Evolutionary conservation across 257 asterid species (phyloP).

Genomic region (Solanum sitiens): DNA sequence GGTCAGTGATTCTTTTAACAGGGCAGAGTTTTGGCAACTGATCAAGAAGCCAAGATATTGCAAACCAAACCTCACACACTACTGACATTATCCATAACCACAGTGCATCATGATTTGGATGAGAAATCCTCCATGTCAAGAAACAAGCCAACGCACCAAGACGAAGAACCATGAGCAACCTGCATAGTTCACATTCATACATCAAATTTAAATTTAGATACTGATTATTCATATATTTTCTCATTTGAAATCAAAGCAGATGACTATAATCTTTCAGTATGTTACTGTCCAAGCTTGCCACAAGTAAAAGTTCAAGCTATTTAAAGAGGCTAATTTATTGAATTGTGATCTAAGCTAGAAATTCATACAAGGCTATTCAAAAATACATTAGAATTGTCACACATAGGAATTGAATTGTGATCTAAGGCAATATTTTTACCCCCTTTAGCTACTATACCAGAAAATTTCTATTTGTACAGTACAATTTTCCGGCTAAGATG

Average conservation of each 20-base stretch:
- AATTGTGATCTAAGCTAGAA: background rate
- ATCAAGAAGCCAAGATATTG: conserved; percentile 85
- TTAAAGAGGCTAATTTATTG: background rate
- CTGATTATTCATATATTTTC: background rate
- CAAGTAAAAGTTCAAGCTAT: background rate
- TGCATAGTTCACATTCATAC: conserved; percentile 7
- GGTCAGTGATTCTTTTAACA: conserved; percentile 67
- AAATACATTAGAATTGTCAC: background rate
- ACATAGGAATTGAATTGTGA: background rate
- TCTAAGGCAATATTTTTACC: background rate
- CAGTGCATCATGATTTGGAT: conserved; percentile 80
- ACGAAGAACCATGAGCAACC: conserved; percentile 70
- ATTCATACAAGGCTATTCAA: background rate
- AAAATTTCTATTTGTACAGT: background rate
- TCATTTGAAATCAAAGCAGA: background rate
- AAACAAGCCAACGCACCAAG: conserved; percentile 67
- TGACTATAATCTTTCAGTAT: background rate
- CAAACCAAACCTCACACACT: conserved; percentile 88
- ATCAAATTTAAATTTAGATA: background rate
- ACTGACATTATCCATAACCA: conserved; percentile 95
- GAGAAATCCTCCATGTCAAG: conserved; percentile 71
- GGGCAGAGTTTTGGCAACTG: conserved; percentile 89
- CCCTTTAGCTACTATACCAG: background rate
- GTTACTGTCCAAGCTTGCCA: background rate
- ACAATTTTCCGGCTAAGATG: background rate